Conservation (phyloP, 257 asterid genomes). For the Fraxinus anomala region DNA sequence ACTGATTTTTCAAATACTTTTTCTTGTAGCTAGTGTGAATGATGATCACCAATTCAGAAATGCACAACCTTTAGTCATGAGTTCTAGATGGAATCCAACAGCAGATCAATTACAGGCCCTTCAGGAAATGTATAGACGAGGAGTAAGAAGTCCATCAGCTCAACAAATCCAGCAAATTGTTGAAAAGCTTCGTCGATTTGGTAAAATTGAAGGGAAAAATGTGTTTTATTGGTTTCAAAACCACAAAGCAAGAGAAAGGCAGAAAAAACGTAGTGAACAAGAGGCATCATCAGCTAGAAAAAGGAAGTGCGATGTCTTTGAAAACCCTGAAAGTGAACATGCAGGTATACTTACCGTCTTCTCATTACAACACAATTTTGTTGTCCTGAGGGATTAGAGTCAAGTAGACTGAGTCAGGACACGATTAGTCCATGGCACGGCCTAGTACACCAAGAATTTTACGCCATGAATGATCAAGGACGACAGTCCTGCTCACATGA, state of each 20-base stretch:
- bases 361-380: neutral
- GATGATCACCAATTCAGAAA: constrained; percentile 23
- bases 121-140: constrained; percentile 70
- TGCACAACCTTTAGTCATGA: constrained; percentile 33
- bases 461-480: too few relatives aligned
- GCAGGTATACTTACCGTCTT: constrained; percentile 28
- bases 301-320: constrained; percentile 10
- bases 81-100: constrained; percentile 86
- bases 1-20: neutral
- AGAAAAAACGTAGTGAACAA: constrained; percentile 68
- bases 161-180: constrained; percentile 80
- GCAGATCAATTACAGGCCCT: constrained; percentile 75
- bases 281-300: constrained; percentile 27
- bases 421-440: too few relatives aligned
- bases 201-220: constrained; percentile 79
- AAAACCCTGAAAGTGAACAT: constrained; percentile 23
- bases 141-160: constrained; percentile 71
- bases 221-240: constrained; percentile 87
- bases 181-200: constrained; percentile 59
- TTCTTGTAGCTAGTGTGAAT: constrained; percentile 25
- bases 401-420: too few relatives aligned
- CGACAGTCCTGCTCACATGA: too few relatives aligned
- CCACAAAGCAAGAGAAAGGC: constrained; percentile 83
- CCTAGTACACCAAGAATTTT: too few relatives aligned
- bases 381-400: neutral